These are phyloP conservation scores for Saturnispora hagleri DNA, from an alignment of 805 yeast genomes.

Conservation along the genomic window DNA sequence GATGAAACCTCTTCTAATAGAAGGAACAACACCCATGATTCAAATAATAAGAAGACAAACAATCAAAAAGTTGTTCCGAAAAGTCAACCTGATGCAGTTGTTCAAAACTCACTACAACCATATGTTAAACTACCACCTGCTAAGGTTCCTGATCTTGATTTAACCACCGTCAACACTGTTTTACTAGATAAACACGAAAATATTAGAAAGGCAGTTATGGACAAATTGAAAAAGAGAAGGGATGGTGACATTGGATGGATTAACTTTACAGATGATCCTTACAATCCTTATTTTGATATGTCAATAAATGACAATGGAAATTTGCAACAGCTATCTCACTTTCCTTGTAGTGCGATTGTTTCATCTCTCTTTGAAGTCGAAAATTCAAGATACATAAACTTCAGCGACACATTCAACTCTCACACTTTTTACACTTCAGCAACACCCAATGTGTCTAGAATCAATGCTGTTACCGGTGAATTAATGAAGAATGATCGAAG, in stretches of 20 bases:
- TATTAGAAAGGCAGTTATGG: constrained; percentile 76
- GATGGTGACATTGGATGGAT: constrained; percentile 66
- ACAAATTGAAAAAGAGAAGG: constrained; percentile 65
- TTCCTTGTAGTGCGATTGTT: constrained; percentile 75
- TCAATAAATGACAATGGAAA: constrained; percentile 38
- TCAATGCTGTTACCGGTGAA: constrained; percentile 45
- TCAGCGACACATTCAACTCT: constrained; percentile 36
- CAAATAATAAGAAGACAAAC: not conserved
- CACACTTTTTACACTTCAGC: constrained; percentile 30
- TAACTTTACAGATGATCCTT: constrained; percentile 80
- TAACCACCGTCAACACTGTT: constrained; percentile 72
- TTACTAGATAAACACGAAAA: constrained; percentile 67
- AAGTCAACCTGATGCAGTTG: constrained; percentile 7
- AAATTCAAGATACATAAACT: constrained; percentile 45
- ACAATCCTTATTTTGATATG: constrained; percentile 70
- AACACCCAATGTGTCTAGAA: constrained; percentile 23
- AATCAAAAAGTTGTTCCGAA: constrained; percentile 3
- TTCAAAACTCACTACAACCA: constrained; percentile 51
- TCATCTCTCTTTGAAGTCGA: constrained; percentile 58
- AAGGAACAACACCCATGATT: not conserved
- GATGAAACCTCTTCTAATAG: not conserved
- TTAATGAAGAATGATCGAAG: constrained; percentile 33
- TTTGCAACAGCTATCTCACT: constrained; percentile 47
- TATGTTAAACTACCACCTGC: constrained; percentile 84
- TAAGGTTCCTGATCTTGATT: constrained; percentile 85